Conservation (phyloP, 176 grass and related monocot species). For the Bonia amplexicaulis region DNA sequence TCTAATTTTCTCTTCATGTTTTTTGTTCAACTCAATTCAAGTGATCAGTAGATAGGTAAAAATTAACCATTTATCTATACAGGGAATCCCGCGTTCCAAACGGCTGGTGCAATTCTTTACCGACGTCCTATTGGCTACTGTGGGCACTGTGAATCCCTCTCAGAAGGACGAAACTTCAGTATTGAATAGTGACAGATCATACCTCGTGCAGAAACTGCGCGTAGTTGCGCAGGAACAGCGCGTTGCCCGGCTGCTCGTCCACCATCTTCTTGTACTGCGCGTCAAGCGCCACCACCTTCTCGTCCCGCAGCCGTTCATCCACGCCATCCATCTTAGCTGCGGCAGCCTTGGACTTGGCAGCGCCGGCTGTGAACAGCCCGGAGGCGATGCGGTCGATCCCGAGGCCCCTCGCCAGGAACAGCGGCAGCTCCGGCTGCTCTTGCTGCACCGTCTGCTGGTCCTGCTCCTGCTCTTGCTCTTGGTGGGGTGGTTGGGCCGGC, state of each 20-base stretch:
- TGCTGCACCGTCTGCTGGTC: background rate
- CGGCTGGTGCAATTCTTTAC: too few species aligned
- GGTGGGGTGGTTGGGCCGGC: background rate
- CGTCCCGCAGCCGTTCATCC: background rate
- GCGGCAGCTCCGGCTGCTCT: conserved; percentile 39
- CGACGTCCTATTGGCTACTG: too few species aligned
- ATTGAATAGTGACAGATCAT: background rate
- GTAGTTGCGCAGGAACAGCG: conserved; percentile 76
- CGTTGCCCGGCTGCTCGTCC: conserved; percentile 74
- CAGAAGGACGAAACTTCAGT: background rate
- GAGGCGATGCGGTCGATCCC: conserved; percentile 85
- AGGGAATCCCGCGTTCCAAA: too few species aligned
- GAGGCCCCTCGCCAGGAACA: conserved; percentile 86
- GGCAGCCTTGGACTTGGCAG: background rate
- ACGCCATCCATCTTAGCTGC: background rate
- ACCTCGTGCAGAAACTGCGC: conserved; percentile 86
- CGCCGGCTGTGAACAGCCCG: conserved; percentile 43
- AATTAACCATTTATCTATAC: too few species aligned
- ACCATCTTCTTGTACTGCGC: conserved; percentile 74
- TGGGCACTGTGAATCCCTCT: background rate
- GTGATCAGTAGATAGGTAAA: too few species aligned
- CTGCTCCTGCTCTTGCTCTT: background rate
- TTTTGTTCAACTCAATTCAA: too few species aligned
- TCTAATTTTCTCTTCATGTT: too few species aligned
- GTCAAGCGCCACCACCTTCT: conserved; percentile 47